Evolutionary conservation across 2,329 filamentous ascomycete genomes (phyloP), one percentile per base, ranked within the genome.

Genomic region (Fusarium keratoplasticum): DNA sequence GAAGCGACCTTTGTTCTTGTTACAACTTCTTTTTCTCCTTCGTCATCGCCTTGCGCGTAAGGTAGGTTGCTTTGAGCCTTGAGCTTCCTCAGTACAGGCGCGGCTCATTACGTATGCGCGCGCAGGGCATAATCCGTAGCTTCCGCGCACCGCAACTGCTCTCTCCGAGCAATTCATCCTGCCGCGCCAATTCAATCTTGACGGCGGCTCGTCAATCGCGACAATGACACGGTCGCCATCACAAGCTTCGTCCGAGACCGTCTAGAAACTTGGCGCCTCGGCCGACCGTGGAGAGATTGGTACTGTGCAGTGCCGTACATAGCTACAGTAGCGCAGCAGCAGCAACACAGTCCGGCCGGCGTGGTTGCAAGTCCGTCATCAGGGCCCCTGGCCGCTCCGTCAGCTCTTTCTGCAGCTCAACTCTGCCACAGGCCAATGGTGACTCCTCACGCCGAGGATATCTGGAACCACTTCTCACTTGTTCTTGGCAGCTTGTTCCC

Each of bases 401-500:
- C 76, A 78, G 76, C 76, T 75, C 67, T 77, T 68, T 52, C 75
- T 78, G 75, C 76, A 77, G 76, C 75, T 77, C 71, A 77, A 66
- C 64, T 61, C 72, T 72, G 76, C 42, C 67, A 38, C 66, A 75
- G 67, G 58, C 76, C 75, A 76, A 78, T 78, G 22, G 64, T 78
- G 76, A 78, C 76, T 78, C 76, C 73, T 78, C 70, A 77, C 75
- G 63, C 76, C 73, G 76, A 76, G 63, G 63, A 74, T 55, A 70
- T 74, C 55, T 73, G 62, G 75, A 76, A 74, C 67, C 66, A 69
- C 61, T 64, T 66, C 68, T 67, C 60, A 71, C 71, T 61, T 52
- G 57, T 57, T 54, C 59, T 44, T 67, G 62, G 61, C 61, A 36
- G 57, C 52, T 61, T 66, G 52, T 71, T 67, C 65, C 61, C 58